Conservation (phyloP, 306 rosid species). For the Ziziphus jujuba region DNA sequence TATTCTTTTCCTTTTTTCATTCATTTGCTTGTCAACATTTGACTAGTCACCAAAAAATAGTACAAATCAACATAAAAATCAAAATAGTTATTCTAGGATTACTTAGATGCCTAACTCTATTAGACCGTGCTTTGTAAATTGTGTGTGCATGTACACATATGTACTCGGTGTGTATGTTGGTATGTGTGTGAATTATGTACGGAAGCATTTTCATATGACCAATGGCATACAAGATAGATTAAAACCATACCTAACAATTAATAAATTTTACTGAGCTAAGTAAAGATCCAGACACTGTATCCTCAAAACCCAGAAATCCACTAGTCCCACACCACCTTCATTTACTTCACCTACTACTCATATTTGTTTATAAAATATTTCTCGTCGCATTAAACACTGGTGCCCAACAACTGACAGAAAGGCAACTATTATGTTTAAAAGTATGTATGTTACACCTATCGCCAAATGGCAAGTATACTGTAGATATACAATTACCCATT, state of each 20-base stretch:
- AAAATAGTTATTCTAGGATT: too few species aligned
- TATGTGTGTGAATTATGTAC: too few species aligned
- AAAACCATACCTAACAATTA: too few species aligned
- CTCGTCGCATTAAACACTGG: background rate
- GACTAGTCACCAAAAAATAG: background rate
- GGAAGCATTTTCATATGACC: too few species aligned
- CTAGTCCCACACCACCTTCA: slow-evolving; percentile 4
- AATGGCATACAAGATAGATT: too few species aligned
- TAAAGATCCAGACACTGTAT: background rate
- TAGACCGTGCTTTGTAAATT: background rate
- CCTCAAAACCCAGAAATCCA: background rate
- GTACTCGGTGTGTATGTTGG: background rate
- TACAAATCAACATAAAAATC: too few species aligned
- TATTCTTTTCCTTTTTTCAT: background rate
- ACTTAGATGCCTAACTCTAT: background rate
- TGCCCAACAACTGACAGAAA: background rate
- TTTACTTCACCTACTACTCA: slow-evolving; percentile 14
- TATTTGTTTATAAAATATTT: slow-evolving; percentile 5
- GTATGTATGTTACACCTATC: background rate
- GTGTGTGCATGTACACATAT: background rate
- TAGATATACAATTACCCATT: background rate
- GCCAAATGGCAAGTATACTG: background rate
- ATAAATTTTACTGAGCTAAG: too few species aligned
- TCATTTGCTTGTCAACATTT: background rate
- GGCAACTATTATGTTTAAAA: background rate